Evolutionary conservation across 1,284 basidiomycete genomes (phyloP).

Genomic region (Pascua guehoae): DNA sequence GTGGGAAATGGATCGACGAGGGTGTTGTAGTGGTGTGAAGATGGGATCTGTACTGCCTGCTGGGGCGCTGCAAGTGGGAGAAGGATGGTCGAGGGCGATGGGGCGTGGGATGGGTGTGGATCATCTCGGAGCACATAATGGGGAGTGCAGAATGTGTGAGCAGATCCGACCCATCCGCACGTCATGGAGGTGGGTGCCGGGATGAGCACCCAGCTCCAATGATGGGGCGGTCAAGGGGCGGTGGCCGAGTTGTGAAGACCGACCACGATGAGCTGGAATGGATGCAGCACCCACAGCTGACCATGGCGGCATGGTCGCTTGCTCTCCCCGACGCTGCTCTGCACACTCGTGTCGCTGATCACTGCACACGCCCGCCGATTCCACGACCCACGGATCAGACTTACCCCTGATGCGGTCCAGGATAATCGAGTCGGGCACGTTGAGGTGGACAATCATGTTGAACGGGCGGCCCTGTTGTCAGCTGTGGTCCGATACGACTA

Average conservation of each 20-base stretch:
- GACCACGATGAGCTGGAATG: too few relatives aligned
- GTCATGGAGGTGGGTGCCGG: too few relatives aligned
- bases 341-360: too few relatives aligned
- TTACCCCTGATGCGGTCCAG: constrained; percentile 73
- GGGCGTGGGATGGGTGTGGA: background rate
- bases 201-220: too few relatives aligned
- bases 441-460: constrained; percentile 83
- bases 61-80: too few relatives aligned
- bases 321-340: background rate
- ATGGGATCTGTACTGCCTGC: too few relatives aligned
- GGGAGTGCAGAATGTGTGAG: too few relatives aligned
- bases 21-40: too few relatives aligned
- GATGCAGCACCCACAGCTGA: background rate
- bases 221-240: too few relatives aligned
- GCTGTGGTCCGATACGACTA: constrained; percentile 54
- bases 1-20: background rate
- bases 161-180: too few relatives aligned
- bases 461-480: constrained; percentile 61
- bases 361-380: too few relatives aligned
- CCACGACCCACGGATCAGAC: constrained; percentile 10
- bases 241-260: too few relatives aligned
- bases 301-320: background rate
- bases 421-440: constrained; percentile 87
- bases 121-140: background rate
- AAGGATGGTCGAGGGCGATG: background rate